Base-by-base conservation (phyloP, 495 filamentous ascomycete species). In the Alectoria sarmentosa region DNA sequence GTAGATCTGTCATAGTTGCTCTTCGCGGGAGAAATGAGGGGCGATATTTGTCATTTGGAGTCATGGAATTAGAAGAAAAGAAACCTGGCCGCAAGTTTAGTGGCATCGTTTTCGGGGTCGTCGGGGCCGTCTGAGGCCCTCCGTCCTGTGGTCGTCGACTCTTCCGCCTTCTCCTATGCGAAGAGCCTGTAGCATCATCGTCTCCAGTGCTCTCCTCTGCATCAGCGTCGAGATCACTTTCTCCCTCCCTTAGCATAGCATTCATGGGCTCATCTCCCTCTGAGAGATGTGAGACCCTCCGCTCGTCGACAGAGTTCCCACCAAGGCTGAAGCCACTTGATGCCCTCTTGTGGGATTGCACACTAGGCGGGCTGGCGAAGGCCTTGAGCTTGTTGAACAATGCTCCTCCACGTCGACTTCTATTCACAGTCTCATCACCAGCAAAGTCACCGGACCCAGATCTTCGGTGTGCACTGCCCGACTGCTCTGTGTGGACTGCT, bases 201-300 rank as follows among this genome's bases (percentile, higher is more conserved):
- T 86, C 84, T 57, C 82, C 83, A 11, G 80, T 80, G 21, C 82
- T 92, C 69, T 90, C 86, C 70, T 91, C 88, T 14, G 86, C 89
- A 74, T 92, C 89, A 7, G 89, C 89, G 76, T 91, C 88, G 9
- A 71, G 73, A 66, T 84, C 82, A 65, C 85, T 87, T 69, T 87
- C 86, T 62, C 88, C 84, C 67, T 88, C 86, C 52, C 83, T 75
- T 4, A 82, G 80, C 48, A 83, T 78, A 30, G 83, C 78, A 67
- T 76, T 79, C 42, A 78, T 82, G 60, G 75, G 79, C 58, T 82
- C 73, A 61, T 76, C 74, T 59, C 73, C 81, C 76, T 75, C 83
- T 61, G 66, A 80, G 37, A 70, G 74, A 13, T 76, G 78, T 1
- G 78, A 78, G 17, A 69, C 66, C 36, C 71, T 49, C 70, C 71